These are phyloP conservation scores for Ogataea zsoltii DNA, from an alignment of 805 yeast species.

Conservation along the genomic window DNA sequence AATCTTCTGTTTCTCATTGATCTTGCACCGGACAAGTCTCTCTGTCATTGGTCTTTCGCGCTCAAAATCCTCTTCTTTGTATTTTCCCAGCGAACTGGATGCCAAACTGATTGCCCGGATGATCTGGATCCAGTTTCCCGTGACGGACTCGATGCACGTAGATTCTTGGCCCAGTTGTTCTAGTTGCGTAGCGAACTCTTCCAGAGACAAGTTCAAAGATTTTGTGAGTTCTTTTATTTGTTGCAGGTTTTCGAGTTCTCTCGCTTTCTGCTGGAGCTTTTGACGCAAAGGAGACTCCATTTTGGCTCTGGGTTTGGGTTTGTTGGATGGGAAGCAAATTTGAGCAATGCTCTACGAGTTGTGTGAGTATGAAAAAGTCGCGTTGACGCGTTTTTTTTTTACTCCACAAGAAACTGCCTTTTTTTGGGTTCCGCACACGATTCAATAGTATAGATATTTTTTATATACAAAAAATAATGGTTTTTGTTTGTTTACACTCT, in stretches of 20 bases:
- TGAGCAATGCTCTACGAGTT: neutral
- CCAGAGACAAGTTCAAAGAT: constrained; percentile 46
- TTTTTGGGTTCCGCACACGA: neutral
- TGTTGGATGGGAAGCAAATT: constrained; percentile 39
- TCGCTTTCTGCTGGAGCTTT: constrained; percentile 43
- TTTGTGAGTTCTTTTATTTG: constrained; percentile 49
- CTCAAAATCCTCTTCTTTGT: constrained; percentile 45
- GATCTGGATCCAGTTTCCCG: constrained; percentile 67
- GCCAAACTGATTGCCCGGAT: constrained; percentile 63
- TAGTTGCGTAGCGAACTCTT: constrained; percentile 48
- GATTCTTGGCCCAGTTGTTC: constrained; percentile 56
- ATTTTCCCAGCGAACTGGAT: constrained; percentile 47
- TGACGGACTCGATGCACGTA: constrained; percentile 55
- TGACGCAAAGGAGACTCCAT: constrained; percentile 33
- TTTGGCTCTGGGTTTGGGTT: constrained; percentile 25
- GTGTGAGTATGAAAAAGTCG: neutral
- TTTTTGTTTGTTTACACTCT: neutral
- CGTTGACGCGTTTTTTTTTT: constrained; percentile 6
- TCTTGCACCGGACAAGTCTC: constrained; percentile 58
- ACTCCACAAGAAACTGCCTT: neutral
- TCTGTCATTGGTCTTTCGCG: constrained; percentile 59
- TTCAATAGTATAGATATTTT: too few relatives aligned
- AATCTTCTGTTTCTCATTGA: constrained; percentile 41
- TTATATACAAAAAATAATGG: neutral
- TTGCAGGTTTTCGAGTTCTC: constrained; percentile 51